phyloP scores from a whole-genome alignment of 805 yeast species.

The Candida sonorensis region DNA sequence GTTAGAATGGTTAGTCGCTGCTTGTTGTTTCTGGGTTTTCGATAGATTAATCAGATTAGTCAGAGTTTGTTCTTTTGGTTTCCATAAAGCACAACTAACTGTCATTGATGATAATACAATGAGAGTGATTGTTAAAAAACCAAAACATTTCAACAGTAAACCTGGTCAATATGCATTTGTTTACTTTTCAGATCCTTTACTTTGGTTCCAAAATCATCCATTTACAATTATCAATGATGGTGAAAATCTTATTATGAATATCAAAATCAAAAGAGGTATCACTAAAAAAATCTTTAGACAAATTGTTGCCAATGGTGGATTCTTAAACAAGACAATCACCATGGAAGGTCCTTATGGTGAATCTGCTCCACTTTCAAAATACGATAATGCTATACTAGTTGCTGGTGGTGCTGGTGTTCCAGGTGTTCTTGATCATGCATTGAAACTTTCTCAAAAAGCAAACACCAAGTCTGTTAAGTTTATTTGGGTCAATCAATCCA shows the following conservation, averaged over 20 bases:
- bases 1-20: constrained; percentile 29
- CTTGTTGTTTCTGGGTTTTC: constrained; percentile 42
- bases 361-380: constrained; percentile 38
- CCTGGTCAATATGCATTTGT: constrained; percentile 56
- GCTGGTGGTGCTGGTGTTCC: constrained; percentile 75
- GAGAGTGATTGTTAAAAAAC: constrained; percentile 41
- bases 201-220: constrained; percentile 71
- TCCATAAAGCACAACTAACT: constrained; percentile 15
- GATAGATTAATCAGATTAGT: constrained; percentile 43
- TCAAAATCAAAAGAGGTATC: constrained; percentile 47
- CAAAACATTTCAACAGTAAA: constrained; percentile 38
- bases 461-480: constrained; percentile 31
- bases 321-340: no score
- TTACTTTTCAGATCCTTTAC: constrained; percentile 42
- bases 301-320: no score
- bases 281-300: constrained; percentile 39
- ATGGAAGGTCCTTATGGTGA: constrained; percentile 72
- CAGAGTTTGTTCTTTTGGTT: constrained; percentile 19
- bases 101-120: constrained; percentile 29
- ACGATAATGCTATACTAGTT: constrained; percentile 44
- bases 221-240: constrained; percentile 45
- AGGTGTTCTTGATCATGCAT: constrained; percentile 38
- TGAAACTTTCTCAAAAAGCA: constrained; percentile 19
- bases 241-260: constrained; percentile 31
- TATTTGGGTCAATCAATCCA: constrained; percentile 54